Percentiles rank a stretch among this genome's conserved stretches.
Conservation (phyloP, 208 protist genomes). For the Leptomonas seymouri region DNA sequence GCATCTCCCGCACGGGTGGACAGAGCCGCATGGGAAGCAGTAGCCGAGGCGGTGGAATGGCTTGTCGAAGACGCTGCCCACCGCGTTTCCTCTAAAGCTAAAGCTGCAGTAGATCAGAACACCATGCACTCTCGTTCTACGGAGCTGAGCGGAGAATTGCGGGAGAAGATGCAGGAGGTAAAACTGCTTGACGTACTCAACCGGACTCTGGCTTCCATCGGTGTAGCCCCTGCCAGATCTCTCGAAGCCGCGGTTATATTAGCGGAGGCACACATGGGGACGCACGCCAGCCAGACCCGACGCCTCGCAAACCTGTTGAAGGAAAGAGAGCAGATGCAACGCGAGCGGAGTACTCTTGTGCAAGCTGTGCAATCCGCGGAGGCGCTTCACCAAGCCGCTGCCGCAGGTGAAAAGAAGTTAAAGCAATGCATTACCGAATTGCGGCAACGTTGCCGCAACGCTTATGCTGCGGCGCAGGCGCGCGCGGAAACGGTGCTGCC, state of each 20-base stretch:
- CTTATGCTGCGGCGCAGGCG: not conserved
- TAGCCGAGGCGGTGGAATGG: conserved; percentile 1
- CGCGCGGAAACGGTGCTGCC: conserved; percentile 1
- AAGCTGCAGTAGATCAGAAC: not conserved
- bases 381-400: not conserved
- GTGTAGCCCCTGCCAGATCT: not conserved
- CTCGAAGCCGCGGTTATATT: not conserved
- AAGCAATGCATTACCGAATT: not conserved
- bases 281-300: too few species aligned
- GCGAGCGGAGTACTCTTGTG: not conserved
- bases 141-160: not conserved
- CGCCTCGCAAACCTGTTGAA: not conserved
- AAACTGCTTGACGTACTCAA: not conserved
- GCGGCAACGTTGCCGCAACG: not conserved
- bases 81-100: not conserved
- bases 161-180: not conserved
- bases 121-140: not conserved
- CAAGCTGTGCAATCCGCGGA: not conserved
- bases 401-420: not conserved
- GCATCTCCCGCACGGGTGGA: not conserved
- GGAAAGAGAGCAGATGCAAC: not conserved
- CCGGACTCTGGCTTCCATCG: not conserved
- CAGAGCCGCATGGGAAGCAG: not conserved
- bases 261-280: not conserved
- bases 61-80: not conserved